Conservation (phyloP, 202 grass and related monocot genomes). For the Elaeis oleifera region DNA sequence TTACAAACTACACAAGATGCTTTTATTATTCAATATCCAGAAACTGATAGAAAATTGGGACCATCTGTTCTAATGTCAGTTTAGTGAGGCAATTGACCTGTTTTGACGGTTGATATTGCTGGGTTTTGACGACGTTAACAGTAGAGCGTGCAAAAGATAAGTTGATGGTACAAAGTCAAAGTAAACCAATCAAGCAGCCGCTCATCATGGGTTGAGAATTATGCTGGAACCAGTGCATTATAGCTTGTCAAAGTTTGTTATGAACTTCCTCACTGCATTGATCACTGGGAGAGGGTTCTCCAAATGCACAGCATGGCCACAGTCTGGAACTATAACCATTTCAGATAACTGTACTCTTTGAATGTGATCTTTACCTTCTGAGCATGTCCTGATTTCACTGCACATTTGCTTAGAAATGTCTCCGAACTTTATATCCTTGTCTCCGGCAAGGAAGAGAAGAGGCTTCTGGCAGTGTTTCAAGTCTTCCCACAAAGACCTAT, state of each 20-base stretch:
- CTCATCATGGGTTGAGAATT: too few species aligned
- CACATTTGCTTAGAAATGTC: conserved; percentile 56
- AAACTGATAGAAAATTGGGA: too few species aligned
- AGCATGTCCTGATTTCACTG: conserved; percentile 35
- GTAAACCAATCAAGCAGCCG: too few species aligned
- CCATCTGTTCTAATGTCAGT: too few species aligned
- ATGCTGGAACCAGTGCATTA: not conserved
- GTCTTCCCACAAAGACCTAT: conserved; percentile 82
- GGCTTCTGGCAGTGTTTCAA: conserved; percentile 63
- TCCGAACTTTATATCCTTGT: conserved; percentile 70
- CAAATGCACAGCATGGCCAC: conserved; percentile 81
- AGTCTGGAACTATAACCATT: conserved; percentile 54
- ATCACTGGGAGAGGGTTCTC: conserved; percentile 86
- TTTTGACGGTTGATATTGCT: too few species aligned
- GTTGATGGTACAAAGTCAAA: too few species aligned
- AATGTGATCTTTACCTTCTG: conserved; percentile 16
- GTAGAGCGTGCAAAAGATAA: too few species aligned
- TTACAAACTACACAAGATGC: too few species aligned
- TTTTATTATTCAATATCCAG: too few species aligned
- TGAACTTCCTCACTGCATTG: conserved; percentile 66
- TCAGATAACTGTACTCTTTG: conserved; percentile 37
- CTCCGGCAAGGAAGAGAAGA: conserved; percentile 69
- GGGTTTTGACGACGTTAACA: too few species aligned
- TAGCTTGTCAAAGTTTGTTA: conserved; percentile 27
- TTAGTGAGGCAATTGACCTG: too few species aligned